Conservation (phyloP, 2,329 filamentous ascomycete genomes). For the Byssochlamys sp. region DNA sequence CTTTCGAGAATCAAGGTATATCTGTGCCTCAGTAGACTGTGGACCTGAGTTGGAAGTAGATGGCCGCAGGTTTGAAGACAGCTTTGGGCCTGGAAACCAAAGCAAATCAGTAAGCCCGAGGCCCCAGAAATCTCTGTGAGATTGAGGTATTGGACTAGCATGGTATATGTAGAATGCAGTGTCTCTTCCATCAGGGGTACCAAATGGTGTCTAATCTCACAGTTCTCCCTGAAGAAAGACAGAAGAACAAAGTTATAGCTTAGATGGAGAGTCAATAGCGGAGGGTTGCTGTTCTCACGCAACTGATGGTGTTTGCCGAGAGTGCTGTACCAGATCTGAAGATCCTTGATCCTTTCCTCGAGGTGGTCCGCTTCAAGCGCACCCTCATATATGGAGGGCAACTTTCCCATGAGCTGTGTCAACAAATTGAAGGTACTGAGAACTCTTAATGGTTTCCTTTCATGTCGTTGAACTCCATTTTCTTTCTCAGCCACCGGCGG, state of each 20-base stretch:
- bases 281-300: slow-evolving; percentile 2
- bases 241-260: slow-evolving; percentile 5
- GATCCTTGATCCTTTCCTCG: slow-evolving; percentile 1
- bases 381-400: slow-evolving; percentile 1
- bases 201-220: neutral
- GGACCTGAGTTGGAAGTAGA: neutral
- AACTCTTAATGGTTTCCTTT: slow-evolving; percentile 4
- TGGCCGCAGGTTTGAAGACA: neutral
- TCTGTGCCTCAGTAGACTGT: neutral
- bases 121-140: neutral
- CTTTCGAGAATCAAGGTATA: neutral
- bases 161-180: neutral
- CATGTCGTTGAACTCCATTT: neutral
- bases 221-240: slow-evolving; percentile 2
- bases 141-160: slow-evolving; percentile 3
- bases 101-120: neutral
- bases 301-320: slow-evolving; percentile 7
- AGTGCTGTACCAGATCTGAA: slow-evolving; percentile 4
- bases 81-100: neutral
- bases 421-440: slow-evolving; percentile 5
- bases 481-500: neutral
- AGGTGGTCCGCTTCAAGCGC: slow-evolving; percentile 1
- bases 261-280: slow-evolving; percentile 4
- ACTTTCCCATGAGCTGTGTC: slow-evolving; percentile 2
- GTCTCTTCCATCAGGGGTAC: slow-evolving; percentile 1